Conservation (phyloP, 129 eudicot genomes). For the Lactuca sativa region DNA sequence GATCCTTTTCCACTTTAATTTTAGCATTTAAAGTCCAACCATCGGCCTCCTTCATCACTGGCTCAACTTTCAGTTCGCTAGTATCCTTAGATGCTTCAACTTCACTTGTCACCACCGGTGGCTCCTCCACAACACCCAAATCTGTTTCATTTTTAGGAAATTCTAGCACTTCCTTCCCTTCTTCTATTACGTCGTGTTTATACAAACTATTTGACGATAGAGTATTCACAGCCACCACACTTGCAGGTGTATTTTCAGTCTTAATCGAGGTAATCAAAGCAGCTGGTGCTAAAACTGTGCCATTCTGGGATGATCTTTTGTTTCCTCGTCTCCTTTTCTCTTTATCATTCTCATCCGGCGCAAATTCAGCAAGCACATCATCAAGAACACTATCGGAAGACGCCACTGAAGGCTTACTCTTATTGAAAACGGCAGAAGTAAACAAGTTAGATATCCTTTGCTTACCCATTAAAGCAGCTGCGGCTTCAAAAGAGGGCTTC, state of each 20-base stretch:
- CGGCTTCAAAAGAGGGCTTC: slow-evolving; percentile 70
- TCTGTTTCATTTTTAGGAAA: neutral
- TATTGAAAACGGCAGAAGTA: slow-evolving; percentile 74
- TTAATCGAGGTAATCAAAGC: slow-evolving; percentile 26
- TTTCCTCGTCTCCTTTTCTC: slow-evolving; percentile 61
- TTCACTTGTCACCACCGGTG: slow-evolving; percentile 15
- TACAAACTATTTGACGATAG: slow-evolving; percentile 3
- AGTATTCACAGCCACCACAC: slow-evolving; percentile 19
- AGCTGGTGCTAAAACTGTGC: neutral
- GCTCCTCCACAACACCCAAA: slow-evolving; percentile 24
- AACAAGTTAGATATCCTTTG: slow-evolving; percentile 75
- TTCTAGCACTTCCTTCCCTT: slow-evolving; percentile 27
- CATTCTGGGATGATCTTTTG: slow-evolving; percentile 7
- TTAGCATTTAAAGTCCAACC: slow-evolving; percentile 63
- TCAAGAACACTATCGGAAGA: slow-evolving; percentile 78
- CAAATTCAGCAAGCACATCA: slow-evolving; percentile 85
- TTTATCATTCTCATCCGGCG: slow-evolving; percentile 81
- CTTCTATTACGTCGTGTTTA: slow-evolving; percentile 21
- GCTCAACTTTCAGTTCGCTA: slow-evolving; percentile 42
- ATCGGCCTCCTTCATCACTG: slow-evolving; percentile 43
- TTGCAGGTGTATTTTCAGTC: slow-evolving; percentile 28
- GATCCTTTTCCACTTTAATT: slow-evolving; percentile 58
- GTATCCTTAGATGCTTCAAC: slow-evolving; percentile 20
- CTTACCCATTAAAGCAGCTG: slow-evolving; percentile 91
- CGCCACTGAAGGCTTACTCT: slow-evolving; percentile 32